These are phyloP conservation scores for Plasmodium inui DNA, from an alignment of 169 alveolate species.

Conservation along the genomic window DNA sequence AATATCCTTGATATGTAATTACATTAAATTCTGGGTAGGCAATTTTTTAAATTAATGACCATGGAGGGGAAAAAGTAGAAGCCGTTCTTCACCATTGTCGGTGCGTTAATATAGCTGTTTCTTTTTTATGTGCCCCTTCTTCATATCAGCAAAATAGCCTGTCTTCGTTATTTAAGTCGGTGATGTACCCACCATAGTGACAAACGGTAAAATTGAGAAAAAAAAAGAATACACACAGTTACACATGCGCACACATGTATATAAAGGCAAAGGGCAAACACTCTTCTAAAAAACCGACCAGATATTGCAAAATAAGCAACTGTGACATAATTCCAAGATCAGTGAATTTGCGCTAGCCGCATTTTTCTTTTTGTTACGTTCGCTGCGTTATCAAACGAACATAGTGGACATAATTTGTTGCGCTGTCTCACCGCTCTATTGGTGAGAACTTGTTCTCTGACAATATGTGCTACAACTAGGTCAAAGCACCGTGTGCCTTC, in stretches of 20 bases:
- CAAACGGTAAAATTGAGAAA: not conserved
- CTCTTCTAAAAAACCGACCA: constrained; percentile 13
- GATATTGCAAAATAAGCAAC: not conserved
- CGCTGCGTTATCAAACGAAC: not conserved
- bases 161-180: not conserved
- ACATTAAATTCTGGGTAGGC: not conserved
- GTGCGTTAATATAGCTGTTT: not conserved
- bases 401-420: not conserved
- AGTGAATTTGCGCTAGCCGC: not conserved
- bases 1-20: constrained; percentile 12
- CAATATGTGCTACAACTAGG: constrained; percentile 8
- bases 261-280: not conserved
- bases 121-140: not conserved
- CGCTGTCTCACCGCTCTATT: not conserved
- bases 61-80: not conserved
- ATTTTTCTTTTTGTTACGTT: not conserved
- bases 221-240: not conserved
- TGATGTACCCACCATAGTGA: not conserved
- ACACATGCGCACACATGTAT: not conserved
- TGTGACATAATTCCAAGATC: constrained; percentile 4
- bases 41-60: not conserved
- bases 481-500: constrained; percentile 17
- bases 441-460: not conserved
- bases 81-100: not conserved
- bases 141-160: not conserved